A percentile compares a stretch with the other conserved stretches of the same genome.
phyloP scores from a whole-genome alignment of 164 flowering plant species.

The Annona cherimola region DNA sequence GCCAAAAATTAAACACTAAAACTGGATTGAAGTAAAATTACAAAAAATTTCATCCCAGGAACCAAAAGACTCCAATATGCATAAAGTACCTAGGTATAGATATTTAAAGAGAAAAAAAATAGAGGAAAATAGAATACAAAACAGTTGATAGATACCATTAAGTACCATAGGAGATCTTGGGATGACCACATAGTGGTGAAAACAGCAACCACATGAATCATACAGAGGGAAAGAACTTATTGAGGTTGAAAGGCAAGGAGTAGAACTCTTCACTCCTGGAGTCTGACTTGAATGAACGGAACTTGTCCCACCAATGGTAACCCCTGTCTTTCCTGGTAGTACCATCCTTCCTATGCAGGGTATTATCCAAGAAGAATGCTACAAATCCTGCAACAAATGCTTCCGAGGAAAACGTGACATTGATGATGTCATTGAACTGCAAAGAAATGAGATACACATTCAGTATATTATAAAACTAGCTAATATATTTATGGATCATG shows the following conservation, averaged over 20 bases:
- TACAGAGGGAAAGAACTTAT: conserved; percentile 91
- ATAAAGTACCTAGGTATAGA: no score
- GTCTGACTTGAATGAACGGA: conserved; percentile 67
- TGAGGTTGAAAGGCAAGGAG: conserved; percentile 84
- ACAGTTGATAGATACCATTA: no score
- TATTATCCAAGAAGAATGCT: conserved; percentile 76
- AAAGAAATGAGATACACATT: not conserved
- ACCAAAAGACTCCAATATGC: no score
- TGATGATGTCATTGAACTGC: conserved; percentile 95
- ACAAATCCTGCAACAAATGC: conserved; percentile 80
- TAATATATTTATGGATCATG: not conserved
- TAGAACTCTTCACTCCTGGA: conserved; percentile 89
- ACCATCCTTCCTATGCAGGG: conserved; percentile 56
- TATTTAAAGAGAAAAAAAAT: no score
- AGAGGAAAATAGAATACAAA: no score
- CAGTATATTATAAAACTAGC: not conserved
- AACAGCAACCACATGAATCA: conserved; percentile 17
- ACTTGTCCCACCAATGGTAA: conserved; percentile 95
- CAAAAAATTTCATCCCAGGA: no score
- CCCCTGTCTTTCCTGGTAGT: conserved; percentile 80
- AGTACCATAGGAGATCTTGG: no score
- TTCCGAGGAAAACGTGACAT: conserved; percentile 77
- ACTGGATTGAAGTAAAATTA: no score
- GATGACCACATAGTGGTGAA: no score
- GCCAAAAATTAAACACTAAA: no score